phyloP scores from a whole-genome alignment of 441 rosid species.

The Mallotus repandus region DNA sequence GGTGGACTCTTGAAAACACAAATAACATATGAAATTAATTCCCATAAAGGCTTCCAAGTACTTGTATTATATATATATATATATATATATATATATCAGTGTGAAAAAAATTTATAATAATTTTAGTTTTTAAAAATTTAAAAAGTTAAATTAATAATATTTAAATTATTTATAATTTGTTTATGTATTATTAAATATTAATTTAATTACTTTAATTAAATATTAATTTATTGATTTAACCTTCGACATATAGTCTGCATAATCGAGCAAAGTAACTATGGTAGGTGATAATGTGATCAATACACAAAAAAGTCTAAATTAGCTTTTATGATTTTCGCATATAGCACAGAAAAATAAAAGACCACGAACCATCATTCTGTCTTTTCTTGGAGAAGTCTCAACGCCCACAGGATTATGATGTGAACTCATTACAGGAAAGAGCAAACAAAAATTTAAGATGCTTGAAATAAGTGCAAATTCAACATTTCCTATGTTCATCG shows the following conservation, averaged over 20 bases:
- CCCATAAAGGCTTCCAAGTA: neutral
- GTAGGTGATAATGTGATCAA: too few species aligned
- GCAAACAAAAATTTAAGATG: neutral
- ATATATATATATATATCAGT: too few species aligned
- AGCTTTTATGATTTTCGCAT: neutral
- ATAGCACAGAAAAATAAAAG: neutral
- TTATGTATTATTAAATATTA: too few species aligned
- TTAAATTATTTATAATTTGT: too few species aligned
- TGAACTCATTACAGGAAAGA: neutral
- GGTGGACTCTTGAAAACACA: neutral
- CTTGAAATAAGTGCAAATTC: slow-evolving; percentile 17
- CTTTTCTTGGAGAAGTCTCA: neutral
- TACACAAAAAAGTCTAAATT: too few species aligned
- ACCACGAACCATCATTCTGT: neutral
- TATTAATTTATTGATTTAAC: too few species aligned
- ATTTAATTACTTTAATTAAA: too few species aligned
- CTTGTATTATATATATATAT: neutral
- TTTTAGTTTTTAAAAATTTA: neutral
- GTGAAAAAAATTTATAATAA: neutral
- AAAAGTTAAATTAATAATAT: too few species aligned
- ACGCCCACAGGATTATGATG: slow-evolving; percentile 10
- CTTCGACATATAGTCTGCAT: too few species aligned
- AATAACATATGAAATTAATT: neutral
- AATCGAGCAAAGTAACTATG: too few species aligned
- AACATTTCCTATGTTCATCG: slow-evolving; percentile 18